These are phyloP conservation scores for Annulohypoxylon bovei DNA, from an alignment of 495 filamentous ascomycete species.

Conservation along the genomic window DNA sequence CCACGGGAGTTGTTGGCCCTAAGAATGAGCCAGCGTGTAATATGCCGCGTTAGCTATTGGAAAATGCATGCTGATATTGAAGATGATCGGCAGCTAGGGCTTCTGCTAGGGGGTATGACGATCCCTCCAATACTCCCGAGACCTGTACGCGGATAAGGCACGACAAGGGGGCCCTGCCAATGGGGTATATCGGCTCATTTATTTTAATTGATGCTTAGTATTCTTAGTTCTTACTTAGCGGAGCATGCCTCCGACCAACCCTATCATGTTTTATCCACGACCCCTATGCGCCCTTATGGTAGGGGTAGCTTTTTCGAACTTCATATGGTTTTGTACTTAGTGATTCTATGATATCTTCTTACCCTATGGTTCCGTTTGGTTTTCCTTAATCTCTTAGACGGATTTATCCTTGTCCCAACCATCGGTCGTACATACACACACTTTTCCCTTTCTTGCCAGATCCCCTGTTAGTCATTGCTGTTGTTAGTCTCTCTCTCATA, in stretches of 20 bases:
- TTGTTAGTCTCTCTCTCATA: neutral
- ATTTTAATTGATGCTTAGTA: conserved; percentile 44
- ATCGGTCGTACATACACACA: conserved; percentile 10
- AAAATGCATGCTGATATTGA: conserved; percentile 41
- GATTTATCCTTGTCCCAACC: conserved; percentile 23
- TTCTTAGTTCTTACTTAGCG: conserved; percentile 34
- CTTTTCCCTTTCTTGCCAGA: conserved; percentile 17
- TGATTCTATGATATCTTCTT: conserved; percentile 24
- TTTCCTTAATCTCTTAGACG: conserved; percentile 25
- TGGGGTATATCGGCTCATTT: conserved; percentile 42
- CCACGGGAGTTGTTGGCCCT: conserved; percentile 12
- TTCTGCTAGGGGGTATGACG: conserved; percentile 15
- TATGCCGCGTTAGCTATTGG: conserved; percentile 32
- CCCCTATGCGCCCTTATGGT: conserved; percentile 24
- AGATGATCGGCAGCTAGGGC: conserved; percentile 39
- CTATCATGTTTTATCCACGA: conserved; percentile 41
- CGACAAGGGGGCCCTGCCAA: conserved; percentile 38
- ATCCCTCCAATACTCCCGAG: conserved; percentile 44
- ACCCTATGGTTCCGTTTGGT: conserved; percentile 17
- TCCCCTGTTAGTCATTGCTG: conserved; percentile 10
- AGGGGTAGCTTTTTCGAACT: conserved; percentile 23
- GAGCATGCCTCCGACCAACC: conserved; percentile 40
- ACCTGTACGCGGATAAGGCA: conserved; percentile 44
- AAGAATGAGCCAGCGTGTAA: neutral
- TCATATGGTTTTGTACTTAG: conserved; percentile 37